Evolutionary conservation across 2,329 filamentous ascomycete genomes (phyloP).

Genomic region (Ophiosphaerella korrae): DNA sequence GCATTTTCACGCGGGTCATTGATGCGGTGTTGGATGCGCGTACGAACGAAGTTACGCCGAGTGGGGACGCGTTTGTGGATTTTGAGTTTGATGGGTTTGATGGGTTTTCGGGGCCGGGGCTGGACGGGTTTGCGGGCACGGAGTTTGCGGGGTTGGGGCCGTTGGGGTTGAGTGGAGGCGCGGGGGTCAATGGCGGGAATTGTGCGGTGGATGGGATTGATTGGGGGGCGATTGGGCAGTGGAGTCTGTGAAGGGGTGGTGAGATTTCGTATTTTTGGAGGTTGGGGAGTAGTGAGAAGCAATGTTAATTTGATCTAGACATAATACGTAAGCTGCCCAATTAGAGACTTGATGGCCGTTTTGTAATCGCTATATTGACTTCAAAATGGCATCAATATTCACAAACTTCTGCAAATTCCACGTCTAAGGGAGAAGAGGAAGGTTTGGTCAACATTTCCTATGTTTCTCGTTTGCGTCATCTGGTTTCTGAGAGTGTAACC

Average conservation of each 20-base stretch:
- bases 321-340: too few relatives aligned
- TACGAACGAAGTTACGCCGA: conserved; percentile 17
- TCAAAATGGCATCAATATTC: too few relatives aligned
- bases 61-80: conserved; percentile 6
- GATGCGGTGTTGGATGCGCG: conserved; percentile 35
- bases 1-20: conserved; percentile 36
- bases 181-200: conserved; percentile 7
- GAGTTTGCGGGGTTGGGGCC: conserved; percentile 27
- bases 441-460: not conserved
- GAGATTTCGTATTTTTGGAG: not conserved
- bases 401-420: not conserved
- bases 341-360: not conserved
- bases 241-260: conserved; percentile 20
- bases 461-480: too few relatives aligned
- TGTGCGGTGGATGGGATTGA: conserved; percentile 14
- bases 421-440: not conserved
- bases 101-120: conserved; percentile 28
- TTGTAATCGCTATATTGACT: too few relatives aligned
- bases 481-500: not conserved
- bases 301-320: not conserved
- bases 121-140: conserved; percentile 37
- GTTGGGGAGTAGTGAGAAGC: not conserved
- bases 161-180: conserved; percentile 14
- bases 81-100: conserved; percentile 17
- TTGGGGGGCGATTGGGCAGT: conserved; percentile 36